These are phyloP conservation scores for Hygrocybe coccinea DNA, from an alignment of 768 basidiomycete genomes.

Conservation along the genomic window DNA sequence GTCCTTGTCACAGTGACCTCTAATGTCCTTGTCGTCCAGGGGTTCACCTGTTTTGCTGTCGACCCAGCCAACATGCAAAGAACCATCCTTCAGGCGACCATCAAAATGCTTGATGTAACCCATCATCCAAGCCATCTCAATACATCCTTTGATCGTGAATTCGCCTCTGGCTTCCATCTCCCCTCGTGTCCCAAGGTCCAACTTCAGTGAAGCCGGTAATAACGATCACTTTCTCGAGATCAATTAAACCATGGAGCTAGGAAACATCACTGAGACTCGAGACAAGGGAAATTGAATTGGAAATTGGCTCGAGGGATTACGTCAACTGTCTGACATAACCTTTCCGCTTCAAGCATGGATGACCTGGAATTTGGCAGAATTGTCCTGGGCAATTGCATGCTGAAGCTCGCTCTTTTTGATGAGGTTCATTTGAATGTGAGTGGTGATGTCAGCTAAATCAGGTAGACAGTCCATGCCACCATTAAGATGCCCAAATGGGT, in stretches of 20 bases:
- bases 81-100: slow-evolving; percentile 88
- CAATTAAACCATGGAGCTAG: slow-evolving; percentile 81
- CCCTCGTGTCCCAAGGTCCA: slow-evolving; percentile 99
- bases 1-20: slow-evolving; percentile 90
- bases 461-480: slow-evolving; percentile 97
- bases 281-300: slow-evolving; percentile 86
- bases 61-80: slow-evolving; percentile 96
- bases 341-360: slow-evolving; percentile 90
- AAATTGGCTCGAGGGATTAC: slow-evolving; percentile 98
- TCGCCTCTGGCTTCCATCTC: slow-evolving; percentile 99
- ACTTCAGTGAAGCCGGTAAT: slow-evolving; percentile 97
- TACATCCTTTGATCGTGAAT: slow-evolving; percentile 94
- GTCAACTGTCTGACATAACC: slow-evolving; percentile 85
- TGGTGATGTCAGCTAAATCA: slow-evolving; percentile 91
- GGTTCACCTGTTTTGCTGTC: slow-evolving; percentile 90
- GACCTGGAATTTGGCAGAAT: slow-evolving; percentile 88
- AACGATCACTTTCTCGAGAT: slow-evolving; percentile 93
- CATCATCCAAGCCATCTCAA: slow-evolving; percentile 99
- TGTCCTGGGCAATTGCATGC: slow-evolving; percentile 89
- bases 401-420: slow-evolving; percentile 88
- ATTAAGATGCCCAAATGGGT: slow-evolving; percentile 98
- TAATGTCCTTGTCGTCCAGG: slow-evolving; percentile 96
- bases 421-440: slow-evolving; percentile 75
- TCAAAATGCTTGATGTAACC: slow-evolving; percentile 98
- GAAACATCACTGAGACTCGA: slow-evolving; percentile 76